Base-by-base conservation (phyloP, 2,329 filamentous ascomycete genomes). In the Colletotrichum sp. region DNA sequence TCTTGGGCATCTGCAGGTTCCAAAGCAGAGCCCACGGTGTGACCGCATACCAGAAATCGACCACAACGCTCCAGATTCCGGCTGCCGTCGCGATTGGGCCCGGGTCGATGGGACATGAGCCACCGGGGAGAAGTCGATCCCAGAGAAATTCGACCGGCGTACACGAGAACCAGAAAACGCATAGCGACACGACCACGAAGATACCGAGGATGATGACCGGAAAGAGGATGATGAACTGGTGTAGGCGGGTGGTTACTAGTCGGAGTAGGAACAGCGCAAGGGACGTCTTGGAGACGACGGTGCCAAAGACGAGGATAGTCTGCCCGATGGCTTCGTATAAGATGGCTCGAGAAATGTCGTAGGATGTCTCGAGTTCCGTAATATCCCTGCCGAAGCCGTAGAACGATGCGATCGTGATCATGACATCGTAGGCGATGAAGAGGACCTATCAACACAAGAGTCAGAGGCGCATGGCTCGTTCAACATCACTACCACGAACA, bases 1-100 rank as follows among this genome's bases (percentile, higher is more conserved):
- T 82, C n/a, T 79, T 83, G 16, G 85, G 84, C 85, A 88, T 88
- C 36, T 86, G 84, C 9, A 88, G 75, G 0, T 83, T 82, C 85
- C 86, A 87, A 26, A 88, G 83, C 9, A 88, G 81, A 2, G 86
- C 80, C 86, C 87, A 88, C 0, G 87, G 87, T 6, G 87, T 85
- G 0, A 81, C 71, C 61, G 84, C 84, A 8, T 84, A 86, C 66
- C 84, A 84, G 65, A 87, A 85, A 74, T 87, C 85, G 63, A 81
- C 79, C 8, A 84, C 76, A 1, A 85, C 80, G 10, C 72, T 76
- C 74, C 74, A 71, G 10, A 63, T 34, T 24, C 75, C 75, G 26
- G 73, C 73, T 24, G 61, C 69, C 16, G 74, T 76, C 4, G 73
- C 72, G 16, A 77, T 76, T 6, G 75, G 75, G 6, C 68, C 73